Base-by-base conservation (phyloP, 208 protist species). In the Acanthamoeba quina region DNA sequence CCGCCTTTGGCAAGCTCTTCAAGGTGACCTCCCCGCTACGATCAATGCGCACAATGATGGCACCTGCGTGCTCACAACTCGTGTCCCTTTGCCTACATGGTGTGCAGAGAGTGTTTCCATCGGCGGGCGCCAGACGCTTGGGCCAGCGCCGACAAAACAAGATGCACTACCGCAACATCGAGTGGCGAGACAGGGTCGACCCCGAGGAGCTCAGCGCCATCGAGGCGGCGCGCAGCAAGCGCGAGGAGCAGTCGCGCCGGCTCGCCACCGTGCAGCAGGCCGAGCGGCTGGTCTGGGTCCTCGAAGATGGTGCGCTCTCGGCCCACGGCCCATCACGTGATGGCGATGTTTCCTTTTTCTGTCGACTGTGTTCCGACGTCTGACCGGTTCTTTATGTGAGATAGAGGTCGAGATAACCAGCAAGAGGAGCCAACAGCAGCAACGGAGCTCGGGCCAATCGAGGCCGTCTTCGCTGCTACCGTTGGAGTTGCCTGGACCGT, bases 1-100 rank as follows among this genome's bases (percentile, higher is more conserved):
- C 68, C 31, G 68, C 68, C 68, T 78, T 78, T 78, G 68, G 68
- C 68, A 78, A 78, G n/a, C 68, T 78, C 9, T 78, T 78, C 68
- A 34, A 47, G 68, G 68, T 78, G 5, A 37, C 17, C 31, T 74
- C n/a, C 5, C 31, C n/a, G 21, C 66, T 4, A 0, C 64, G 64
- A 29, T 5, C 26, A 3, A 26, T 66, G 19, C 60, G 5, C 41
- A 47, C 41, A 47, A 47, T 47, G 41, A 47, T 47, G 6, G 9
- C 41, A 10, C 6, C 41, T 44, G 41, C 41, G 41, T 47, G 41
- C 41, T 47, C 41, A 47, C 41, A 4, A 5, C 41, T 47, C 41
- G 41, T 47, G 41, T 4, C 41, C 41, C 41, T 47, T 5, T n/a
- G n/a, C n/a, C n/a, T n/a, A 37, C 37, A 19, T 56, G 11, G 2